Evolutionary conservation across 2,329 filamentous ascomycete species (phyloP).

Genomic region (Ceratocystis smalleyi): DNA sequence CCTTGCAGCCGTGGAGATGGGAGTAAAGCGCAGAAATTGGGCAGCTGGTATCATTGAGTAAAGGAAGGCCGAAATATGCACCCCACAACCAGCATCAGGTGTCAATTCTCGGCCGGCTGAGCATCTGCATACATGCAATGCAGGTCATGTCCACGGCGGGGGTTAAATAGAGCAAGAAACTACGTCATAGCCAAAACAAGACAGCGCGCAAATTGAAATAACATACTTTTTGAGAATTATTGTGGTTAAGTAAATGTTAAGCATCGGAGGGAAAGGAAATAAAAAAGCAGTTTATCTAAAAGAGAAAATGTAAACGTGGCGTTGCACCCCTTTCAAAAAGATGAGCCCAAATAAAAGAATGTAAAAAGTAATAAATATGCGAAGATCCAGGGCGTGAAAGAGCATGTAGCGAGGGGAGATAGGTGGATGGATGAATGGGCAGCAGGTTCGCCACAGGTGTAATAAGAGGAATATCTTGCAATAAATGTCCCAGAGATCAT

Average conservation of each 20-base stretch:
- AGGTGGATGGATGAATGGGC: not conserved
- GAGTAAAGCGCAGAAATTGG: constrained; percentile 75
- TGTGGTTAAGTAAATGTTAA: constrained; percentile 1
- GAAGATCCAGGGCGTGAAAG: not conserved
- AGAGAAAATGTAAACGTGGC: constrained; percentile 5
- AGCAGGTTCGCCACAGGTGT: not conserved
- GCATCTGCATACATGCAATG: not conserved
- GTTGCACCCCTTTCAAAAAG: not conserved
- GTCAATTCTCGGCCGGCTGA: not conserved
- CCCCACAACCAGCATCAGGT: not conserved
- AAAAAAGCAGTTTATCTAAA: constrained; percentile 3
- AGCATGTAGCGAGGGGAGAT: not conserved
- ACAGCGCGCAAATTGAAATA: not conserved
- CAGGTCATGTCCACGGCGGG: not conserved
- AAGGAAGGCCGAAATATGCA: not conserved
- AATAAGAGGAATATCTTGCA: not conserved
- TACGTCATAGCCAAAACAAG: too few relatives aligned
- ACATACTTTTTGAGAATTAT: constrained; percentile 5
- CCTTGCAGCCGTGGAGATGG: constrained; percentile 82
- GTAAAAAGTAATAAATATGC: not conserved
- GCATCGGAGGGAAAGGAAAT: not conserved
- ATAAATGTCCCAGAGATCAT: constrained; percentile 3
- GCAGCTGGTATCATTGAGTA: constrained; percentile 47
- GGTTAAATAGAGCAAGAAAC: not conserved
- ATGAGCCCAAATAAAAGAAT: constrained; percentile 1